These are phyloP conservation scores for Aspergillus udagawae DNA, from an alignment of 2,329 filamentous ascomycete genomes.

Conservation along the genomic window DNA sequence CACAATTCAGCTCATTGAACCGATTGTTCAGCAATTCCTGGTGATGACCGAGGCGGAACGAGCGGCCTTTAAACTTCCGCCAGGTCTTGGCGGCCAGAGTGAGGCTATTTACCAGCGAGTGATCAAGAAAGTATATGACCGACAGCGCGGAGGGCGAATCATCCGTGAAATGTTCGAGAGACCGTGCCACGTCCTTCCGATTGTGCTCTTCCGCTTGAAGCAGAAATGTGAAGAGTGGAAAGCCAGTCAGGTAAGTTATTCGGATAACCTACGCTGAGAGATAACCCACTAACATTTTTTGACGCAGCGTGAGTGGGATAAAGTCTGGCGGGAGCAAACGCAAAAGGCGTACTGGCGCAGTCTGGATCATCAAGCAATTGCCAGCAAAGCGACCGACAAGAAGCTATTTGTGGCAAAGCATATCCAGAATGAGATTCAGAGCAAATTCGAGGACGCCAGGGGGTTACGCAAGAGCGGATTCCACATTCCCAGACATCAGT, in stretches of 20 bases:
- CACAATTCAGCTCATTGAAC: constrained; percentile 93
- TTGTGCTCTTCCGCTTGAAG: constrained; percentile 84
- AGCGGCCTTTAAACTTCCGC: constrained; percentile 71
- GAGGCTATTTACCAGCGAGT: constrained; percentile 96
- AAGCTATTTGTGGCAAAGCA: constrained; percentile 86
- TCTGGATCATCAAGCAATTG: constrained; percentile 92
- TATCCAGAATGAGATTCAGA: constrained; percentile 84
- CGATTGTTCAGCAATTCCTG: constrained; percentile 84
- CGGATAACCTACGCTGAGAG: background rate
- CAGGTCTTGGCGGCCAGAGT: constrained; percentile 83
- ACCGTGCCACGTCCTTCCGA: constrained; percentile 81
- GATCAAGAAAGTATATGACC: constrained; percentile 93
- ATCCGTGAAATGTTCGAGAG: constrained; percentile 80
- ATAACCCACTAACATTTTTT: constrained; percentile 4
- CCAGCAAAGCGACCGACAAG: constrained; percentile 85
- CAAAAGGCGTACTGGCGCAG: constrained; percentile 94
- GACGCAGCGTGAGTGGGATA: constrained; percentile 85
- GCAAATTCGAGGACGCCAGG: constrained; percentile 86
- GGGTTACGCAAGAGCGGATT: constrained; percentile 61
- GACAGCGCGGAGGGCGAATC: constrained; percentile 76
- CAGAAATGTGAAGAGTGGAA: constrained; percentile 98
- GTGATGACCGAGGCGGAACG: constrained; percentile 72
- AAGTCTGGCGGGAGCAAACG: constrained; percentile 96
- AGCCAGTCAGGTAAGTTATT: constrained; percentile 62
- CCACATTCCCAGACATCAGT: constrained; percentile 65